Evolutionary conservation across 495 filamentous ascomycete species (phyloP), one percentile per base, ranked within the genome.

Genomic region (Penicillium chermesinum): DNA sequence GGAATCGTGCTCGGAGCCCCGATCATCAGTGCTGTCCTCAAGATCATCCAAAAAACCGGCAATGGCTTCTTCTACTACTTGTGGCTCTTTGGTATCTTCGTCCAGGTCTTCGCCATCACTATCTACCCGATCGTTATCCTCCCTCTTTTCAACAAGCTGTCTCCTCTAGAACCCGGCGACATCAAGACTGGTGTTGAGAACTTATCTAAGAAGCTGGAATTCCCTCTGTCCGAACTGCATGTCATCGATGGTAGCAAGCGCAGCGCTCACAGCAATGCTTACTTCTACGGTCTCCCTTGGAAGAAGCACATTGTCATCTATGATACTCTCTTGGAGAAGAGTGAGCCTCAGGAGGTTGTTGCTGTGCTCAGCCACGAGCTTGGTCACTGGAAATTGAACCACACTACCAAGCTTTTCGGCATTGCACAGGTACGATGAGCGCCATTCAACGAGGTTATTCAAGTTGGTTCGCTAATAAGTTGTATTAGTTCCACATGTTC

Each of bases 291-390:
- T 44, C 77, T 98, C 46, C 93, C 93, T 6, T 97, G 93, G 91
- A 96, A 95, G 80, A 98, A 98, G 80, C 93, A 96, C 73, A 98
- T 98, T 70, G 93, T 98, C 56, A 94, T 98, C 62, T 98, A 94
- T 58, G 93, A 98, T 61, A 98, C 93, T 9, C 68, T 98, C 53
- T 90, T 98, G 43, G 91, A 96, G 67, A 94, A 97, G 76, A 91
- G 84, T 64, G 81, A 89, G 54, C 81, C 84, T 2, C 78, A 90
- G 57, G 93, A 98, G 67, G 91, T 98, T 35, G 89, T 95, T 16
- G 91, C 93, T 44, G 90, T 98, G 30, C 76, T 98, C 22, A 88
- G 88, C 33, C 93, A 98, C 60, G 93, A 98, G 68, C 81, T 98
- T 38, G 93, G 93, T 38, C 93, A 98, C 70, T 98, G 93, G 93